phyloP scores from a whole-genome alignment of 1,284 basidiomycete genomes.

The Rhodotorula glutinis region DNA sequence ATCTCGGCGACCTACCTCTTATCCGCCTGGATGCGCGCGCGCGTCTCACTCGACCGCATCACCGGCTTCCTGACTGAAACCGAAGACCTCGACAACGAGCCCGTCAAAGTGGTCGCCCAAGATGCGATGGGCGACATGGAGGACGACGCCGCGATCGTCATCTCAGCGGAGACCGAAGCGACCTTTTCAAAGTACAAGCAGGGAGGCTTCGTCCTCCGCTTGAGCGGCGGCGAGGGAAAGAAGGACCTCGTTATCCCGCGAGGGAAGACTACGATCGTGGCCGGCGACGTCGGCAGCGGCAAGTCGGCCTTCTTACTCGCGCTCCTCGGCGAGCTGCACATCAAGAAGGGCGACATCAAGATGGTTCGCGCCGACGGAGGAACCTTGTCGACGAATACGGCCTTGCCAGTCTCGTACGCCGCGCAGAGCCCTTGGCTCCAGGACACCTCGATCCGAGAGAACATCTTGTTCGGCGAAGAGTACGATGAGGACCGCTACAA shows the following conservation, averaged over 20 bases:
- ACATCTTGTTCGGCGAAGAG: slow-evolving; percentile 38
- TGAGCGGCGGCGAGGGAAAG: background rate
- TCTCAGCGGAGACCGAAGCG: slow-evolving; percentile 8
- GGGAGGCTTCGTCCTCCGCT: slow-evolving; percentile 13
- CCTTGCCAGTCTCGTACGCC: slow-evolving; percentile 13
- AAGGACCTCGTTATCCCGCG: slow-evolving; percentile 8
- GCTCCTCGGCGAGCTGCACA: slow-evolving; percentile 43
- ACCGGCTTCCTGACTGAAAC: slow-evolving; percentile 29
- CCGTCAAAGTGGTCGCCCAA: background rate
- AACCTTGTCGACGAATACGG: background rate
- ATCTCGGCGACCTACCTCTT: slow-evolving; percentile 37
- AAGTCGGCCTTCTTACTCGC: slow-evolving; percentile 65
- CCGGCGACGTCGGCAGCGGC: slow-evolving; percentile 72
- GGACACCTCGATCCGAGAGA: slow-evolving; percentile 28
- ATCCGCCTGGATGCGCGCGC: slow-evolving; percentile 38
- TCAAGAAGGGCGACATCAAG: slow-evolving; percentile 13
- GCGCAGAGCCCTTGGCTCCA: slow-evolving; percentile 36
- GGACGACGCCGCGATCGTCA: slow-evolving; percentile 5
- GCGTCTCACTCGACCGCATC: slow-evolving; percentile 36
- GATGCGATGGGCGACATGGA: too few relatives aligned
- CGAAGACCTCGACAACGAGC: slow-evolving; percentile 32
- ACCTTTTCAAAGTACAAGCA: slow-evolving; percentile 20
- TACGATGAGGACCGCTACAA: slow-evolving; percentile 38
- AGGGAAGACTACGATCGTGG: slow-evolving; percentile 25
- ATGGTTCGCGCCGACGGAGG: background rate